Conservation (phyloP, 169 alveolate genomes). For the Plasmodium coatneyi region DNA sequence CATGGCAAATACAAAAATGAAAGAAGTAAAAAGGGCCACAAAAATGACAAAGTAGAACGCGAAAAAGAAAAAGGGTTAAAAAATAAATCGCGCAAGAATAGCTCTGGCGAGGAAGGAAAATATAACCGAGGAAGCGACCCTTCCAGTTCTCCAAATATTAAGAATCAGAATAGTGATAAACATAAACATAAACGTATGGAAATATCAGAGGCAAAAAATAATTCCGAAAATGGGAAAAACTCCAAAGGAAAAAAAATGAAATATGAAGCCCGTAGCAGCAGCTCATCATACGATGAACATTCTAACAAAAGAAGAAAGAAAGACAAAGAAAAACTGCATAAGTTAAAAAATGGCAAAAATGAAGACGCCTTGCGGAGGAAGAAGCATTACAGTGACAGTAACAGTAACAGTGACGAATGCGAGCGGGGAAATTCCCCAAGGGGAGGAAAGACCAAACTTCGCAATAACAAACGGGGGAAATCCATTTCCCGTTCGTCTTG, state of each 20-base stretch:
- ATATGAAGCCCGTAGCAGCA: neutral
- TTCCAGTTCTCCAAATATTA: neutral
- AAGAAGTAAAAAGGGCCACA: neutral
- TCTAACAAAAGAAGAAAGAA: neutral
- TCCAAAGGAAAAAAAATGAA: neutral
- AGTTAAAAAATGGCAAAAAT: slow-evolving; percentile 5
- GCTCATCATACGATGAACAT: neutral
- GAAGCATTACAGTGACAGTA: neutral
- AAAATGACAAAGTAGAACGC: neutral
- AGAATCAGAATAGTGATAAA: neutral
- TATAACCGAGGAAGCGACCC: neutral
- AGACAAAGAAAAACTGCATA: neutral
- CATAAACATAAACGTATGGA: neutral
- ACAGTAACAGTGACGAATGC: neutral
- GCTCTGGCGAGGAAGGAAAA: neutral
- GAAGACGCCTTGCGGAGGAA: neutral
- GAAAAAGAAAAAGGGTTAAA: neutral
- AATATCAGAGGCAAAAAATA: neutral
- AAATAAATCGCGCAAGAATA: slow-evolving; percentile 1
- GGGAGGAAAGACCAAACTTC: neutral
- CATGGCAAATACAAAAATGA: neutral
- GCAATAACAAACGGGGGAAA: neutral
- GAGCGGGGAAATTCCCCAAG: neutral
- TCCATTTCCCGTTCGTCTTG: neutral
- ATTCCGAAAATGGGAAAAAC: neutral